Conservation (phyloP, 176 grass and related monocot genomes). For the Panicum miliaceum region DNA sequence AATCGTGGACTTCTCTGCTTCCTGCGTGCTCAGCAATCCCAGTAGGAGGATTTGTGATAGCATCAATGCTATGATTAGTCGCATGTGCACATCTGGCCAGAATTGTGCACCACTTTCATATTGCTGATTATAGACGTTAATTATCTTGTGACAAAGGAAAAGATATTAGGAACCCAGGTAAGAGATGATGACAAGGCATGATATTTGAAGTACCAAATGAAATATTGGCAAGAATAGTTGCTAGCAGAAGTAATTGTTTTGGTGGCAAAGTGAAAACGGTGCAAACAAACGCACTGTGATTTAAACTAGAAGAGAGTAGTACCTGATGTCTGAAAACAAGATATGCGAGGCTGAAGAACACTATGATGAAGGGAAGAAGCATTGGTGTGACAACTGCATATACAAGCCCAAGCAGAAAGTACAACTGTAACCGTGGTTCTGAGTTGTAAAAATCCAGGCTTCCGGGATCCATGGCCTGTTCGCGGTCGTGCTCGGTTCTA, state of each 20-base stretch:
- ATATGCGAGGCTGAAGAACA: slow-evolving; percentile 89
- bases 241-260: slow-evolving; percentile 1
- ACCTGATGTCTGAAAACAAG: slow-evolving; percentile 99
- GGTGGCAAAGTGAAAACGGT: background rate
- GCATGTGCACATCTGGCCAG: slow-evolving; percentile 90
- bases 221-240: slow-evolving; percentile 16
- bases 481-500: slow-evolving; percentile 85
- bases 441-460: slow-evolving; percentile 81
- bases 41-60: slow-evolving; percentile 91
- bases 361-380: slow-evolving; percentile 88
- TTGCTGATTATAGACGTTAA: slow-evolving; percentile 90
- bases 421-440: slow-evolving; percentile 86
- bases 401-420: slow-evolving; percentile 94
- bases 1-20: slow-evolving; percentile 57
- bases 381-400: slow-evolving; percentile 87
- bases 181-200: background rate
- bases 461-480: slow-evolving; percentile 91
- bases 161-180: slow-evolving; percentile 14
- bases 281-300: slow-evolving; percentile 8
- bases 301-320: slow-evolving; percentile 34
- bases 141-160: slow-evolving; percentile 65
- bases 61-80: slow-evolving; percentile 66
- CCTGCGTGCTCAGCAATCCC: slow-evolving; percentile 83
- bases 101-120: slow-evolving; percentile 88
- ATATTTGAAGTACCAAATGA: slow-evolving; percentile 17